Evolutionary conservation across 345 rosid species (phyloP).

Genomic region (Barbarea vulgaris): DNA sequence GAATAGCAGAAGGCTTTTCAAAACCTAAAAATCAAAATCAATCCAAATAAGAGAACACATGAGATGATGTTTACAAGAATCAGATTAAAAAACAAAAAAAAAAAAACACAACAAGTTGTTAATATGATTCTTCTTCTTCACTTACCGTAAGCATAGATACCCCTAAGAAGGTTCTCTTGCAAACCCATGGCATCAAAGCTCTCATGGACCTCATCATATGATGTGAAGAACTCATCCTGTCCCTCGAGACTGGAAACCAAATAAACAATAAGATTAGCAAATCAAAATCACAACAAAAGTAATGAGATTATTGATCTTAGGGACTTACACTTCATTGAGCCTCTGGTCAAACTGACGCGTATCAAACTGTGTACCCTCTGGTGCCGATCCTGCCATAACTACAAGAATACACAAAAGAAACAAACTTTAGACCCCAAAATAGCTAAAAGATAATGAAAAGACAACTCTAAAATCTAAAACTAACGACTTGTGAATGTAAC

Average conservation of each 20-base stretch:
- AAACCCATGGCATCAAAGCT: constrained; percentile 58
- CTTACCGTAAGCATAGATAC: constrained; percentile 55
- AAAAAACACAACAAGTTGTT: background rate
- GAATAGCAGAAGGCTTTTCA: constrained; percentile 88
- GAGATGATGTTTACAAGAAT: background rate
- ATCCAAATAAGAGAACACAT: background rate
- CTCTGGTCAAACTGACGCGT: constrained; percentile 45
- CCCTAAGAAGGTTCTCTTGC: constrained; percentile 53
- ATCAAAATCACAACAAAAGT: background rate
- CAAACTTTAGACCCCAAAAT: background rate
- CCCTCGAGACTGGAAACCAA: constrained; percentile 42
- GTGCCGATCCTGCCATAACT: constrained; percentile 51
- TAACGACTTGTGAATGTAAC: constrained; percentile 9
- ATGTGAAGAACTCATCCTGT: constrained; percentile 46
- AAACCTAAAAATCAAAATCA: constrained; percentile 47
- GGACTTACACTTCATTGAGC: constrained; percentile 49
- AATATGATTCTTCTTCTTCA: background rate
- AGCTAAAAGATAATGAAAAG: background rate
- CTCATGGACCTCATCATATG: constrained; percentile 51
- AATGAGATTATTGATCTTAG: background rate
- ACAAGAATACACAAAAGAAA: constrained; percentile 6
- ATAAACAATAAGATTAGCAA: background rate
- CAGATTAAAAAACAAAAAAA: background rate
- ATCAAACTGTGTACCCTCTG: constrained; percentile 52
- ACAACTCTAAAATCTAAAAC: background rate